Conservation (phyloP, 2,329 filamentous ascomycete genomes). For the Sporothrix pseudoabietina region DNA sequence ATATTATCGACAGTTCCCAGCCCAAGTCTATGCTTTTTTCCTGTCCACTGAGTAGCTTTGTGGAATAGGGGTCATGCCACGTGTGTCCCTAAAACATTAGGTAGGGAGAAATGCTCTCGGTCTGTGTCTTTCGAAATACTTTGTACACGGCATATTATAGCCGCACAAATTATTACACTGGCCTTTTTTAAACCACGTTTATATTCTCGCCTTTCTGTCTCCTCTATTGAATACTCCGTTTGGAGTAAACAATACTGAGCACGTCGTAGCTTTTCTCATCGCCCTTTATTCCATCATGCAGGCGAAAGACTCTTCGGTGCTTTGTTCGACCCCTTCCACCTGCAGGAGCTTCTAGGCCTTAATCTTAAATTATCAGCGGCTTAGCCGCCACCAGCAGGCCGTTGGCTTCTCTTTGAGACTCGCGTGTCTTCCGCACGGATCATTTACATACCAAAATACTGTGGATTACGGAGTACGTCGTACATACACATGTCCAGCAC, state of each 20-base stretch:
- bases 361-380: slow-evolving; percentile 27
- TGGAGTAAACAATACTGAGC: too few species aligned
- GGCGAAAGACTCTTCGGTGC: neutral
- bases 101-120: neutral
- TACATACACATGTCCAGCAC: too few species aligned
- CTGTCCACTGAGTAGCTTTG: neutral
- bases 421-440: neutral
- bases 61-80: too few species aligned
- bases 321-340: slow-evolving; percentile 21
- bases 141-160: too few species aligned
- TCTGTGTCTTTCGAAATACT: neutral
- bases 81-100: too few species aligned
- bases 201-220: too few species aligned
- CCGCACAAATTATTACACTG: too few species aligned
- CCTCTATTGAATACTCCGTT: too few species aligned
- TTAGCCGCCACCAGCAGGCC: slow-evolving; percentile 15
- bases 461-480: too few species aligned
- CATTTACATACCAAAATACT: too few species aligned
- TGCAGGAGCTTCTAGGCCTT: slow-evolving; percentile 25
- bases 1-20: neutral
- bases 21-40: neutral
- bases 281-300: neutral
- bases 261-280: too few species aligned
- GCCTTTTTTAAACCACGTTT: too few species aligned
- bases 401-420: neutral